phyloP scores from a whole-genome alignment of 2,329 filamentous ascomycete genomes.

The Didymella arachidicola region DNA sequence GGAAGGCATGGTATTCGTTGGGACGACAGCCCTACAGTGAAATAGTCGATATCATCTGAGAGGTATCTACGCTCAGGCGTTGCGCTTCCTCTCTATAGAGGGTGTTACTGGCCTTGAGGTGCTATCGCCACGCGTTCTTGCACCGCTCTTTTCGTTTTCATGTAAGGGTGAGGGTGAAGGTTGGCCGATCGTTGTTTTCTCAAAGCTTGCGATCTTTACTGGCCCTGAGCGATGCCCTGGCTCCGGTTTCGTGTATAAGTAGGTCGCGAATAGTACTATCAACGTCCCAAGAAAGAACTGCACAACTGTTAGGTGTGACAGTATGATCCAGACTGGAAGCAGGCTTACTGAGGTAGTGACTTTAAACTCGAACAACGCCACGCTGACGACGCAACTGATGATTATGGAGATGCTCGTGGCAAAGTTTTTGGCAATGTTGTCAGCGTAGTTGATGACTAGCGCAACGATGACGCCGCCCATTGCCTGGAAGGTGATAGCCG shows the following conservation, averaged over 20 bases:
- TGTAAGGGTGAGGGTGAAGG: conserved; percentile 33
- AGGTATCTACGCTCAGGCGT: conserved; percentile 24
- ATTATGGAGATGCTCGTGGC: conserved; percentile 92
- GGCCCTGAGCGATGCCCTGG: conserved; percentile 62
- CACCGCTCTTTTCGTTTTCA: conserved; percentile 24
- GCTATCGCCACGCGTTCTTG: conserved; percentile 16
- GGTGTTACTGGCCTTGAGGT: conserved; percentile 37
- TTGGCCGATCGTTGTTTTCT: conserved; percentile 72
- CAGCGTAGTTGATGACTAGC: conserved; percentile 80
- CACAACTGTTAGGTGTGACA: conserved; percentile 13
- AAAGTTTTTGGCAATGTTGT: conserved; percentile 94
- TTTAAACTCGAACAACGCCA: conserved; percentile 83
- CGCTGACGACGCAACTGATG: conserved; percentile 82
- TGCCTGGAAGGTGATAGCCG: conserved; percentile 82
- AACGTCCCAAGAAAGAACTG: conserved; percentile 84
- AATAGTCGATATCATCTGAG: neutral
- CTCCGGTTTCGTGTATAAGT: conserved; percentile 79
- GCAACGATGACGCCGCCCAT: conserved; percentile 84
- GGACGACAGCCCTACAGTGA: too few species aligned
- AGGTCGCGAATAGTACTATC: conserved; percentile 82
- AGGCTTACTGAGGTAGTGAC: conserved; percentile 61
- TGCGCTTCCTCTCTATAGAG: conserved; percentile 36
- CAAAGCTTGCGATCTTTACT: conserved; percentile 75
- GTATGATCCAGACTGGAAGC: conserved; percentile 7
- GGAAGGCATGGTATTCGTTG: too few species aligned